Conservation (phyloP, 495 filamentous ascomycete species). For the Melanomma pulvis-pyrius region DNA sequence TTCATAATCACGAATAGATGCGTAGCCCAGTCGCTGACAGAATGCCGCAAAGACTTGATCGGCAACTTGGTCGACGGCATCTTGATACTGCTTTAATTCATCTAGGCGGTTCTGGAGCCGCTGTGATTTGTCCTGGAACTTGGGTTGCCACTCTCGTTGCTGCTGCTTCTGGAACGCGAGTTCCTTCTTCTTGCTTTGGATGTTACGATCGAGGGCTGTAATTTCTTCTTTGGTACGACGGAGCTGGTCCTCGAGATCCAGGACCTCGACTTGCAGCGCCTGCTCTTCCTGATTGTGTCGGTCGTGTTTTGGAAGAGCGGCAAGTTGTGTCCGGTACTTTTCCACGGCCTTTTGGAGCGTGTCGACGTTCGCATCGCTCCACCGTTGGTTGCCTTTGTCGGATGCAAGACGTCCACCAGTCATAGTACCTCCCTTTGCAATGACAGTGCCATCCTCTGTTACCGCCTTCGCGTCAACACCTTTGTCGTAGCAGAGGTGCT, state of each 20-base stretch:
- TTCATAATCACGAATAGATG: conserved; percentile 89
- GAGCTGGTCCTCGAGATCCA: conserved; percentile 78
- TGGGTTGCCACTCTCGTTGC: conserved; percentile 73
- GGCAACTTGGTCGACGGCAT: conserved; percentile 80
- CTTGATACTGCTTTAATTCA: conserved; percentile 67
- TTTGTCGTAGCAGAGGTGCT: conserved; percentile 83
- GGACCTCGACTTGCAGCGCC: conserved; percentile 74
- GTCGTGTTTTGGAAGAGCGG: conserved; percentile 72
- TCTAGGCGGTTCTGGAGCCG: conserved; percentile 67
- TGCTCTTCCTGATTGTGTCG: conserved; percentile 77
- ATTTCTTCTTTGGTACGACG: conserved; percentile 73
- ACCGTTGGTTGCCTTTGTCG: conserved; percentile 73
- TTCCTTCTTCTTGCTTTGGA: conserved; percentile 83
- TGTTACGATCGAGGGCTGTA: conserved; percentile 79
- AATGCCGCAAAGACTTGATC: conserved; percentile 87
- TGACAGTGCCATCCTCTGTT: conserved; percentile 86
- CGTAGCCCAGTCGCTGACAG: conserved; percentile 83
- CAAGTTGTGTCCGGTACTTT: conserved; percentile 71
- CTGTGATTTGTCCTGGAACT: conserved; percentile 69
- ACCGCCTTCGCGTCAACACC: conserved; percentile 91
- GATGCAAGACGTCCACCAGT: conserved; percentile 83
- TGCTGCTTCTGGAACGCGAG: conserved; percentile 70
- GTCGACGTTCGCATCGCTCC: conserved; percentile 87
- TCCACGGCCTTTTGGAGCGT: conserved; percentile 72
- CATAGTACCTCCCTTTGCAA: conserved; percentile 97